A percentile compares a stretch with the other conserved stretches of the same genome.
Conservation (phyloP, 1,139 yeast species). For the Lodderomyces parapsilosis region DNA sequence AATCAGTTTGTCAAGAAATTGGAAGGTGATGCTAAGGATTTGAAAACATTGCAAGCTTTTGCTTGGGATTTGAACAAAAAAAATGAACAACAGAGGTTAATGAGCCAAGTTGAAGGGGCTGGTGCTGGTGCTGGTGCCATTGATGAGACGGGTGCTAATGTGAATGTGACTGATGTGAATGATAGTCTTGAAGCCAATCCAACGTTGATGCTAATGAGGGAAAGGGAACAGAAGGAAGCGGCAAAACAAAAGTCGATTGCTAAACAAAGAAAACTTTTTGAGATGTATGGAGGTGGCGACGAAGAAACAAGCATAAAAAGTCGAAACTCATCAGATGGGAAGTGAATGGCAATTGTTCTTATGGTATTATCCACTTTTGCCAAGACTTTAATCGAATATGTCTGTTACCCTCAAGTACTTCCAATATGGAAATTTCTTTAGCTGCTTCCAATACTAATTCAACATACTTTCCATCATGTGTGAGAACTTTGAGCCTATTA, state of each 20-base stretch:
- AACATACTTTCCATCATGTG: slow-evolving; percentile 20
- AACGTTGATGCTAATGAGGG: slow-evolving; percentile 50
- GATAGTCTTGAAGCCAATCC: slow-evolving; percentile 58
- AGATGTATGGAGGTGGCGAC: slow-evolving; percentile 16
- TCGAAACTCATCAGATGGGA: not conserved
- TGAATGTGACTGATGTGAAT: slow-evolving; percentile 35
- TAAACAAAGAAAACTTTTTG: slow-evolving; percentile 11
- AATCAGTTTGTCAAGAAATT: slow-evolving; percentile 54
- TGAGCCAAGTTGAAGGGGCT: slow-evolving; percentile 6
- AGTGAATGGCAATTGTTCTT: not conserved
- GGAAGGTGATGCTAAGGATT: slow-evolving; percentile 52
- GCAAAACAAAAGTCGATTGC: slow-evolving; percentile 26
- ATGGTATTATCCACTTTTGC: slow-evolving; percentile 18
- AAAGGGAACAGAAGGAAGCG: slow-evolving; percentile 35
- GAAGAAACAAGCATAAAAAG: not conserved
- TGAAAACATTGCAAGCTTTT: slow-evolving; percentile 47
- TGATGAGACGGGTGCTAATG: slow-evolving; percentile 6
- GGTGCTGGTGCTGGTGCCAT: slow-evolving; percentile 3
- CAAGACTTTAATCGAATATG: slow-evolving; percentile 19
- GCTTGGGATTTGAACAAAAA: slow-evolving; percentile 49
- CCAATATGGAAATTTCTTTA: slow-evolving; percentile 15
- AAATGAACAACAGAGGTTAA: slow-evolving; percentile 19
- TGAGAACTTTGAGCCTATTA: slow-evolving; percentile 19
- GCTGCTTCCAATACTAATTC: slow-evolving; percentile 17
- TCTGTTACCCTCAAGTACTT: slow-evolving; percentile 16